Percentiles rank a stretch among this genome's conserved stretches.
Evolutionary conservation across 192 early-diverging fungal genomes (phyloP).

Genomic region (Tieghemiomyces parasiticus): DNA sequence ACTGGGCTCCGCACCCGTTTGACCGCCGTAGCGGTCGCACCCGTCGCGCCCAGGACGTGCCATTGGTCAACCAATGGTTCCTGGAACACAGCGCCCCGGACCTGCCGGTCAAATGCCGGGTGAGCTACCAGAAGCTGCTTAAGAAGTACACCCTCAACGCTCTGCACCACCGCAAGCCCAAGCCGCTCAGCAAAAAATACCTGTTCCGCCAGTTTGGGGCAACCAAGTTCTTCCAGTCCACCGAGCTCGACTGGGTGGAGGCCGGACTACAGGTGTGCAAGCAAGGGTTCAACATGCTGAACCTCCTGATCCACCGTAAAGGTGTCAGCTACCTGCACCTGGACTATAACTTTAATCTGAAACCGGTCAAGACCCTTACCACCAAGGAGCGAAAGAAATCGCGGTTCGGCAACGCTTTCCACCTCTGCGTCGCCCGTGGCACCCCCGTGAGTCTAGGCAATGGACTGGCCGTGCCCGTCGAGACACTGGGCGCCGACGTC

Average conservation of each 20-base stretch:
- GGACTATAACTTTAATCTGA: conserved; percentile 99
- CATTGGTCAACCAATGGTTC: conserved; percentile 96
- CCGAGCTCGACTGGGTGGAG: conserved; percentile 98
- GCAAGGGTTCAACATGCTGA: conserved; percentile 99
- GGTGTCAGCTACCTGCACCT: conserved; percentile 96
- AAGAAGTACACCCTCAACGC: conserved; percentile 94
- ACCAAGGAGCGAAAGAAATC: conserved; percentile 99
- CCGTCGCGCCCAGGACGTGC: conserved; percentile 84
- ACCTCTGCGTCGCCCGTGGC: conserved; percentile 46
- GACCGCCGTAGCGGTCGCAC: conserved; percentile 81
- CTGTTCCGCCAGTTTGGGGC: conserved; percentile 88
- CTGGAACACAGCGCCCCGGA: conserved; percentile 87
- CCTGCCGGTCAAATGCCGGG: conserved; percentile 94
- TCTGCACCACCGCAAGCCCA: conserved; percentile 74
- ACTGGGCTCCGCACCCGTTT: conserved; percentile 98
- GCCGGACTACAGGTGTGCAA: conserved; percentile 95
- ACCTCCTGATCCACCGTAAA: conserved; percentile 95
- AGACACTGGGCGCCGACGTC: conserved; percentile 17
- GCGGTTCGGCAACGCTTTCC: conserved; percentile 96
- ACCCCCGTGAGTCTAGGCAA: conserved; percentile 24
- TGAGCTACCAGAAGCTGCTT: conserved; percentile 95
- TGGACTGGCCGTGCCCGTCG: conserved; percentile 26
- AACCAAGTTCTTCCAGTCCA: conserved; percentile 98
- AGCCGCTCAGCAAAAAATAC: conserved; percentile 82
- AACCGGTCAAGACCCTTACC: conserved; percentile 96